Evolutionary conservation across 257 asterid genomes (phyloP).

Genomic region (Thymus mandschuricus): DNA sequence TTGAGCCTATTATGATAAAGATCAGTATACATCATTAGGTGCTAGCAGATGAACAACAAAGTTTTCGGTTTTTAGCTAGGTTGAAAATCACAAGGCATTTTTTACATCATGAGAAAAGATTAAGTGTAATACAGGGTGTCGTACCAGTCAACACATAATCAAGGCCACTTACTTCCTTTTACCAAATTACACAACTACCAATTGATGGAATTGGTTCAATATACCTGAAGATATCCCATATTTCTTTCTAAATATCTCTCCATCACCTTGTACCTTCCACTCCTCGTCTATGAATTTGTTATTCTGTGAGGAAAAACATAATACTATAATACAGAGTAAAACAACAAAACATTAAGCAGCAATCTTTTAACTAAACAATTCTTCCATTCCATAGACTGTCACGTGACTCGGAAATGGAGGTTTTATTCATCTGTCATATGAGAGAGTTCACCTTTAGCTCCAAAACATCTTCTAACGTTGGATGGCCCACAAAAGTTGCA

Average conservation of each 20-base stretch:
- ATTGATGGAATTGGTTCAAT: slow-evolving; percentile 11
- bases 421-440: not conserved
- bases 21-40: slow-evolving; percentile 25
- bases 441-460: slow-evolving; percentile 58
- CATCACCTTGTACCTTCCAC: slow-evolving; percentile 62
- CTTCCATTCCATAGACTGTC: slow-evolving; percentile 1
- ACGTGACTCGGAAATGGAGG: not conserved
- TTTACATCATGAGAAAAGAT: slow-evolving; percentile 1
- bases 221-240: slow-evolving; percentile 76
- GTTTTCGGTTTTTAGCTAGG: slow-evolving; percentile 5
- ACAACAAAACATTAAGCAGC: slow-evolving; percentile 17
- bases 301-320: slow-evolving; percentile 40
- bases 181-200: slow-evolving; percentile 9
- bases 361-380: not conserved
- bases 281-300: slow-evolving; percentile 39
- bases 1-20: slow-evolving; percentile 56
- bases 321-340: not conserved
- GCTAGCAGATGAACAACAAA: slow-evolving; percentile 1
- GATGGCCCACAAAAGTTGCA: slow-evolving; percentile 97
- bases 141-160: not conserved
- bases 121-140: slow-evolving; percentile 8
- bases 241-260: slow-evolving; percentile 56
- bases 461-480: slow-evolving; percentile 77
- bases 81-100: slow-evolving; percentile 11
- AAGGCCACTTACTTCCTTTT: not conserved